Conservation (phyloP, 2,329 filamentous ascomycete species). For the Neofusicoccum cordaticola region DNA sequence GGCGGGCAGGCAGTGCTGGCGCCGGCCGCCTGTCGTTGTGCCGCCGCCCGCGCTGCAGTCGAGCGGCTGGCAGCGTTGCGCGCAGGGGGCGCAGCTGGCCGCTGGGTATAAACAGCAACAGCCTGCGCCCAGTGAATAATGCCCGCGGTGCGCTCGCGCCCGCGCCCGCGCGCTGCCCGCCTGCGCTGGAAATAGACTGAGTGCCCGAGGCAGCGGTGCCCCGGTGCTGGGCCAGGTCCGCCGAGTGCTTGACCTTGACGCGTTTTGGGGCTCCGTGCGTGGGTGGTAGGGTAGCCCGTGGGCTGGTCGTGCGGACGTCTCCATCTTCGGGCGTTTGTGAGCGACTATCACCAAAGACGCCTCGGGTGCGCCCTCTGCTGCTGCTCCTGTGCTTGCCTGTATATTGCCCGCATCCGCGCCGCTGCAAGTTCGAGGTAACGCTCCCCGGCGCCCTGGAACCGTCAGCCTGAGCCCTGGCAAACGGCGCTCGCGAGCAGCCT, state of each 20-base stretch:
- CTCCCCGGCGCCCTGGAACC: constrained; percentile 13
- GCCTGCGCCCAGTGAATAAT: not conserved
- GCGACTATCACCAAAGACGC: constrained; percentile 11
- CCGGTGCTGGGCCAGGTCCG: not conserved
- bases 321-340: constrained; percentile 6
- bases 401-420: constrained; percentile 15
- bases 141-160: too few species aligned
- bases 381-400: constrained; percentile 10
- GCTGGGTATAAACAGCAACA: not conserved
- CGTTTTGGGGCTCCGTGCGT: constrained; percentile 11
- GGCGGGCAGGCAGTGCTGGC: too few species aligned
- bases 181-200: constrained; percentile 6
- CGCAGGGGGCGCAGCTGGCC: not conserved
- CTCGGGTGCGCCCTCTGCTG: constrained; percentile 1
- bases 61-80: not conserved
- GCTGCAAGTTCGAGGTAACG: constrained; percentile 17
- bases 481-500: constrained; percentile 7
- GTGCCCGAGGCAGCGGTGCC: constrained; percentile 2
- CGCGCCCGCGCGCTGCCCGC: not conserved
- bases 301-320: constrained; percentile 9
- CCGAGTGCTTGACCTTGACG: constrained; percentile 11
- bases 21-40: too few species aligned
- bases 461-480: constrained; percentile 16
- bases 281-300: not conserved
- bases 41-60: too few species aligned